Evolutionary conservation across 257 asterid genomes (phyloP), one percentile per base, ranked within the genome.

Genomic region (Cynanchum wilfordii): DNA sequence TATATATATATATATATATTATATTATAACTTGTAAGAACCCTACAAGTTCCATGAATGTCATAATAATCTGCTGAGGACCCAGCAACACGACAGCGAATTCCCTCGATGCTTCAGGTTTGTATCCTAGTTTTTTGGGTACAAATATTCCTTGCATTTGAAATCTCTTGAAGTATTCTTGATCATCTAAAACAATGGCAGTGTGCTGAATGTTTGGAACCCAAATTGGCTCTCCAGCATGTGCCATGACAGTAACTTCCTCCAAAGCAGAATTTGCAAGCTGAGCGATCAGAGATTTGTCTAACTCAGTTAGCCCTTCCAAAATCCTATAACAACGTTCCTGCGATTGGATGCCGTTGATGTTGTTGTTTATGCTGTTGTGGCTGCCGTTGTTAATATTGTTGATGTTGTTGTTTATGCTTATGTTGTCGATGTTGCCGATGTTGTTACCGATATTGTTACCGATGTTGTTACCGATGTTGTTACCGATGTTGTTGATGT

Each of bases 31-130:
- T 52, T 16, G 27, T 22, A 10, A 36, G 11, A 72, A 44, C 3
- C 76, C 29, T 12, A 89, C 95, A 68, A 87, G 84, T 65, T 89
- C 92, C 89, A 87, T 85, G 47, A 89, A 62, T 1, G 86, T 89
- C 77, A 83, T 89, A 13, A 87, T 87, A 3, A 87, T 87, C 7
- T 89, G 87, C 20, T 80, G 72, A 50, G 85, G 73, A 72, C 79
- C 84, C 84, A 87, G 82, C 56, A 85, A 80, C 5, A 89, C 92
- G 69, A 76, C 47, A 5, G 82, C 86, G 1, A 75, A 77, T 64
- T 87, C 92, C 38, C 89, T 78, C 0, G 95, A 85, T 2, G 95
- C 89, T 76, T 89, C 90, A 0, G 82, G 47, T 0, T 76, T 85
- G 33, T 81, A 87, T 4, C 92, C 89, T 17, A 78, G 71, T 20